Evolutionary conservation across 2,329 filamentous ascomycete genomes (phyloP).

Genomic region (Botryotinia globosa): DNA sequence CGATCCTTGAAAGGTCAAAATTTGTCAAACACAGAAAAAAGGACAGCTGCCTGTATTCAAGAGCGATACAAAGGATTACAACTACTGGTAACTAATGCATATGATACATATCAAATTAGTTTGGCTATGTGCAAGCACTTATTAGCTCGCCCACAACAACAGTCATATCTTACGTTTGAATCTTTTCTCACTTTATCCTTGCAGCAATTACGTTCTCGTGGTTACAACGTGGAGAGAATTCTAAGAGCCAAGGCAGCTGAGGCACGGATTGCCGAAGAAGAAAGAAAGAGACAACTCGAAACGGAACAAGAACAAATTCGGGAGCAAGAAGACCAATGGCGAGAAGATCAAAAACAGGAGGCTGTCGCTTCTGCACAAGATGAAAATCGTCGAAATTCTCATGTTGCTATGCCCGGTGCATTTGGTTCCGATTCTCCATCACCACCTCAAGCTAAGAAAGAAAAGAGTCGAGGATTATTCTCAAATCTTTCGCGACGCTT

Average conservation of each 20-base stretch:
- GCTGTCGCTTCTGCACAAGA: conserved; percentile 25
- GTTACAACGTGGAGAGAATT: conserved; percentile 96
- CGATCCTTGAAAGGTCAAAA: conserved; percentile 70
- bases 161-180: conserved; percentile 87
- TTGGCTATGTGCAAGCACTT: conserved; percentile 80
- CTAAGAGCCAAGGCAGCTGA: conserved; percentile 84
- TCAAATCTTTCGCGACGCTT: conserved; percentile 63
- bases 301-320: conserved; percentile 68
- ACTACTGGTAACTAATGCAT: conserved; percentile 68
- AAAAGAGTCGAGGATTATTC: conserved; percentile 55
- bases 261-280: conserved; percentile 80
- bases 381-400: conserved; percentile 42
- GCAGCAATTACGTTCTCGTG: conserved; percentile 75
- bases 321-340: conserved; percentile 53
- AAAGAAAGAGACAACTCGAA: conserved; percentile 70
- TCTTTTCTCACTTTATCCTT: conserved; percentile 85
- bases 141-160: conserved; percentile 77
- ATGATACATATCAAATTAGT: conserved; percentile 89
- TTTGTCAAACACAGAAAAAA: conserved; percentile 69
- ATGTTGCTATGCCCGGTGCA: conserved; percentile 65
- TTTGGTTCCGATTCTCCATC: conserved; percentile 63
- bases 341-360: conserved; percentile 32
- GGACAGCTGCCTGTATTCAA: conserved; percentile 67
- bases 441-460: conserved; percentile 44
- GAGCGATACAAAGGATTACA: conserved; percentile 55